Base-by-base conservation (phyloP, 2,329 filamentous ascomycete genomes). In the Sarocladium strictum region DNA sequence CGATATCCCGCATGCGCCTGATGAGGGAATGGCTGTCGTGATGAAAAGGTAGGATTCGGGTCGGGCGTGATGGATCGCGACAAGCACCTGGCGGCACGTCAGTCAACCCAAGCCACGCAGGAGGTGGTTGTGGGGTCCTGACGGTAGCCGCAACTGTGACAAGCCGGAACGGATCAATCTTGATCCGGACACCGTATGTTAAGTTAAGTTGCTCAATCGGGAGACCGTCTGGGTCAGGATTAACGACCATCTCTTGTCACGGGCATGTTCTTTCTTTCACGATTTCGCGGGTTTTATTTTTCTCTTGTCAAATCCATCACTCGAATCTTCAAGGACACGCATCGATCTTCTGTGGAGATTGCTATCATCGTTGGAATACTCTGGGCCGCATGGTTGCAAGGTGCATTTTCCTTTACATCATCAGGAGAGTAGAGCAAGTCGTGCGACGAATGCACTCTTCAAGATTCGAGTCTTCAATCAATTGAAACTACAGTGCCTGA, bases 51-150 rank as follows among this genome's bases (percentile, higher is more conserved):
- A 29, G 15, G 14, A 14, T 3, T 10, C 7, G 27, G 17, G 10
- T 32, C 21, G 27, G 23, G 15, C 4, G 47, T 51, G 47, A 51
- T 19, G 47, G 17, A 51, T 51, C 47, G 47, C 47, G 47, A 51
- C 47, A 51, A 35, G 43, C 27, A 51, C n/a, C 47, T 51, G n/a
- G 47, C 47, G 47, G 47, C 17, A 51, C 23, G 38, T 43, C 38
- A 43, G 17, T 7, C 17, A 23, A 7, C 35, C 35, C 9, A 15
- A 15, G 15, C 15, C 15, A 19, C 9, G 5, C 11, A 38, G 5
- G 5, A 38, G 35, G 35, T 15, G 15, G n/a, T 38, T 47, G 43
- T 47, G 43, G 43, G 43, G 43, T 47, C n/a, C 3, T 4, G 40
- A 43, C 10, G 37, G 37, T 12, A 6, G n/a, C 10, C 9, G n/a